phyloP scores from a whole-genome alignment of 768 basidiomycete genomes.

The Suillus clintonianus region DNA sequence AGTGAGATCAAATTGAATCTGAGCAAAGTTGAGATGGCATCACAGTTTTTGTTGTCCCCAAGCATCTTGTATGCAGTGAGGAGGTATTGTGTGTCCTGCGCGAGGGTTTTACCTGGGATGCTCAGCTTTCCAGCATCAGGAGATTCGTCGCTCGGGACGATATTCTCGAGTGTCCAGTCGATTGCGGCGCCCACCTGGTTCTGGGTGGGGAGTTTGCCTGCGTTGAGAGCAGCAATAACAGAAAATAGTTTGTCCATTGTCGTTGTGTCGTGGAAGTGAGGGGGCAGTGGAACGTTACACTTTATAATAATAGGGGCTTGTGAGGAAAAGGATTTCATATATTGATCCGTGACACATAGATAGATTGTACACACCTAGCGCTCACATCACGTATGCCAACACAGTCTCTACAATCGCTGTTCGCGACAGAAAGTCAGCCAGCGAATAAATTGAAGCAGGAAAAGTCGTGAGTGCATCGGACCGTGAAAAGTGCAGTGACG shows the following conservation, averaged over 20 bases:
- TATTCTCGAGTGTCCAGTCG: conserved; percentile 54
- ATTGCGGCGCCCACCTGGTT: conserved; percentile 54
- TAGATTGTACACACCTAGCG: too few relatives aligned
- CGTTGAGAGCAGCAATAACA: conserved; percentile 65
- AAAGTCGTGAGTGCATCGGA: too few relatives aligned
- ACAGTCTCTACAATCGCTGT: too few relatives aligned
- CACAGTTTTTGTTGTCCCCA: conserved; percentile 59
- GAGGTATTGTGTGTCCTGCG: conserved; percentile 49
- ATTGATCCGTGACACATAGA: too few relatives aligned
- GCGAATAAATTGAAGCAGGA: too few relatives aligned
- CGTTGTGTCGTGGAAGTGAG: neutral
- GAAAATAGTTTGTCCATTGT: conserved; percentile 66
- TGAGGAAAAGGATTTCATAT: too few relatives aligned
- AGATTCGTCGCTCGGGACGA: conserved; percentile 48
- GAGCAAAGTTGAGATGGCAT: conserved; percentile 6
- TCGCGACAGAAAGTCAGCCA: too few relatives aligned
- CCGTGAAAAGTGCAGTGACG: too few relatives aligned
- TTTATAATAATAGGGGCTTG: too few relatives aligned
- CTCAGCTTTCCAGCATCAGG: conserved; percentile 45
- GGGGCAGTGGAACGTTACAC: neutral
- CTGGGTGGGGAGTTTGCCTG: conserved; percentile 72
- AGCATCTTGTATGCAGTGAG: conserved; percentile 59
- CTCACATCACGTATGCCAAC: too few relatives aligned
- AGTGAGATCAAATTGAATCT: neutral
- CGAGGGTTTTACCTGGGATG: conserved; percentile 53